Percentiles rank a stretch among this genome's conserved stretches.
Evolutionary conservation across 1,284 basidiomycete genomes (phyloP).

Genomic region (Naganishia sp.): DNA sequence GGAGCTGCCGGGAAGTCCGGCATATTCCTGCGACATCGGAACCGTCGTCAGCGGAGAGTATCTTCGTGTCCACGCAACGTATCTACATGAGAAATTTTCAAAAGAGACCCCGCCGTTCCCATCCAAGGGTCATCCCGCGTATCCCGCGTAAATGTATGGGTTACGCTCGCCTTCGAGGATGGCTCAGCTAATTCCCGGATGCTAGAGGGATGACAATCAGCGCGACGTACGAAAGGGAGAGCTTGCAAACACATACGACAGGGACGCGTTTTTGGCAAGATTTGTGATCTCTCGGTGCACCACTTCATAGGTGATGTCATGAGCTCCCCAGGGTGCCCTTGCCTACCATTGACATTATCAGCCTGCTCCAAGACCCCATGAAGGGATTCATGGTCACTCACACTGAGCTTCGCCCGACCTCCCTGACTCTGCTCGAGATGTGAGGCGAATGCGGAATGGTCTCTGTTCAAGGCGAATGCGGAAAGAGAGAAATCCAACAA

Average conservation of each 20-base stretch:
- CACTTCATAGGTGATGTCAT: conserved; percentile 80
- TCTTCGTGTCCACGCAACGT: not conserved
- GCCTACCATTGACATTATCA: conserved; percentile 36
- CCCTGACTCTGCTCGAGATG: conserved; percentile 55
- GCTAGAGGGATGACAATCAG: conserved; percentile 55
- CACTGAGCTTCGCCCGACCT: conserved; percentile 50
- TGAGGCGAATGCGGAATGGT: conserved; percentile 56
- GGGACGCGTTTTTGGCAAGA: conserved; percentile 71
- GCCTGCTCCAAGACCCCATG: not conserved
- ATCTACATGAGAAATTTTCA: conserved; percentile 62
- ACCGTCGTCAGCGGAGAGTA: not conserved
- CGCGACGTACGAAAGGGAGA: not conserved
- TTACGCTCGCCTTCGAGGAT: conserved; percentile 78
- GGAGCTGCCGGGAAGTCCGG: conserved; percentile 73
- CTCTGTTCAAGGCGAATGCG: conserved; percentile 55
- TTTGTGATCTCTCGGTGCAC: conserved; percentile 71
- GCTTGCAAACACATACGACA: conserved; percentile 61
- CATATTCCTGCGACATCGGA: conserved; percentile 61
- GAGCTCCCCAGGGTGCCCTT: conserved; percentile 59
- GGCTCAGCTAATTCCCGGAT: conserved; percentile 79
- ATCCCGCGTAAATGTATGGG: conserved; percentile 75
- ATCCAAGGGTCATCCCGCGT: conserved; percentile 73
- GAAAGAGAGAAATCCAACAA: conserved; percentile 47
- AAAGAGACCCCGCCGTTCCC: conserved; percentile 65
- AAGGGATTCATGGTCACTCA: conserved; percentile 34